phyloP scores from a whole-genome alignment of 106 monocot species.

The Allium cepa region DNA sequence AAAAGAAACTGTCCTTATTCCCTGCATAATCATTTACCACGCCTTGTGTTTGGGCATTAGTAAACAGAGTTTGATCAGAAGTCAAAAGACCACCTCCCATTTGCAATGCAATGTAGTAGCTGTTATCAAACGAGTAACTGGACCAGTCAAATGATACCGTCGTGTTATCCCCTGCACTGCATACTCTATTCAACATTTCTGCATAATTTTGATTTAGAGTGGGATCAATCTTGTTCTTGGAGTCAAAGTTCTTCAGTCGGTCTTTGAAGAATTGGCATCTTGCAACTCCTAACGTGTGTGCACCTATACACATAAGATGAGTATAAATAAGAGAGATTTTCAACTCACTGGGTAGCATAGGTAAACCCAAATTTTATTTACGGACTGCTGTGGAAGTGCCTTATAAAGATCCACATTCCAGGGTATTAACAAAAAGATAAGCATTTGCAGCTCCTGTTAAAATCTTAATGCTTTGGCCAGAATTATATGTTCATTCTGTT shows the following conservation, averaged over 20 bases:
- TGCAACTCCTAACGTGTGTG: constrained; percentile 65
- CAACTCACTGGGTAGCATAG: not conserved
- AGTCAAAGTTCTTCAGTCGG: constrained; percentile 38
- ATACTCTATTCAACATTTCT: constrained; percentile 9
- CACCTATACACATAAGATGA: constrained; percentile 17
- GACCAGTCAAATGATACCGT: constrained; percentile 42
- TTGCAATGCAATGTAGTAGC: constrained; percentile 42
- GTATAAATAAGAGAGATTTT: not conserved
- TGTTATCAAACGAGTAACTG: constrained; percentile 43
- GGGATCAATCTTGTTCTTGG: constrained; percentile 34
- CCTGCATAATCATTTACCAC: constrained; percentile 42
- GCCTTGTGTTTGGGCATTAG: constrained; percentile 20
- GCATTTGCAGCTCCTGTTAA: not conserved
- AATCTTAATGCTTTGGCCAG: not conserved
- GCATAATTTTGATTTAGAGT: constrained; percentile 38
- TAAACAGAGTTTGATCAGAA: constrained; percentile 61
- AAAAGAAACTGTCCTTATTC: constrained; percentile 55
- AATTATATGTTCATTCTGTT: not conserved
- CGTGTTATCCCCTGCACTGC: constrained; percentile 38
- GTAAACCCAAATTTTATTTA: not conserved
- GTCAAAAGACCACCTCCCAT: constrained; percentile 36
- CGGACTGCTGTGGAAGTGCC: not conserved
- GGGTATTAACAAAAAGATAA: too few relatives aligned
- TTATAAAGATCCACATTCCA: too few relatives aligned
- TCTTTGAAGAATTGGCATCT: constrained; percentile 58